These are phyloP conservation scores for Pythium oligandrum DNA, from an alignment of 352 stramenopile species.

Conservation along the genomic window DNA sequence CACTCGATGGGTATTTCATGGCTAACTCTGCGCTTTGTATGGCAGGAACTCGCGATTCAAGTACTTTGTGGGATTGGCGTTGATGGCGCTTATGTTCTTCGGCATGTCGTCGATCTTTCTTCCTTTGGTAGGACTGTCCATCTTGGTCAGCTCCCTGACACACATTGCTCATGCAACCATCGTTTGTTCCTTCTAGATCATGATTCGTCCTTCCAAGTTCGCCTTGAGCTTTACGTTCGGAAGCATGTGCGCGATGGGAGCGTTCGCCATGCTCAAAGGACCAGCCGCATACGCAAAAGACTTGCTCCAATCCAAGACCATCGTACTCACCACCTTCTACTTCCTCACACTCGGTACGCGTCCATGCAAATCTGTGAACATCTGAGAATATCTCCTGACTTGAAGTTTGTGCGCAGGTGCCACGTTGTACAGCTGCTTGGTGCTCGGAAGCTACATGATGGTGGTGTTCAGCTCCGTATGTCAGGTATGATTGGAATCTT, in stretches of 20 bases:
- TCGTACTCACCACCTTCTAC: constrained; percentile 65
- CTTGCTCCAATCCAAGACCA: constrained; percentile 55
- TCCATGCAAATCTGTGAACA: no score
- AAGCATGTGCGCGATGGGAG: constrained; percentile 69
- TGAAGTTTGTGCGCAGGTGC: constrained; percentile 21
- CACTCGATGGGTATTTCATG: not conserved
- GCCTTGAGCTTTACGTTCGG: constrained; percentile 78
- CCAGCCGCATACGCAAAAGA: constrained; percentile 46
- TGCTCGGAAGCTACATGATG: constrained; percentile 78
- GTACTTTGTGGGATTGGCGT: constrained; percentile 68
- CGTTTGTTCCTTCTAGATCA: constrained; percentile 29
- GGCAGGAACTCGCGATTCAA: constrained; percentile 72
- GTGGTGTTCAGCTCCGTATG: constrained; percentile 73
- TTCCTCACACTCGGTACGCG: constrained; percentile 63
- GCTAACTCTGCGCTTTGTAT: not conserved
- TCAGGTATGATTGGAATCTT: constrained; percentile 19
- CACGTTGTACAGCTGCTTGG: constrained; percentile 79
- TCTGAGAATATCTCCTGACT: not conserved
- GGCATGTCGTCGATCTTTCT: constrained; percentile 80
- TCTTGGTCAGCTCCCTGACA: no score
- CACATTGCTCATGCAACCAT: not conserved
- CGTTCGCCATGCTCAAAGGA: constrained; percentile 75
- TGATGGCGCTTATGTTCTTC: constrained; percentile 76
- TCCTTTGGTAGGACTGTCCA: constrained; percentile 32
- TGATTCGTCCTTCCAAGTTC: constrained; percentile 81